Percentiles rank a stretch among this genome's conserved stretches.
phyloP scores from a whole-genome alignment of 2,329 filamentous ascomycete species.

The Fusarium acutatum region DNA sequence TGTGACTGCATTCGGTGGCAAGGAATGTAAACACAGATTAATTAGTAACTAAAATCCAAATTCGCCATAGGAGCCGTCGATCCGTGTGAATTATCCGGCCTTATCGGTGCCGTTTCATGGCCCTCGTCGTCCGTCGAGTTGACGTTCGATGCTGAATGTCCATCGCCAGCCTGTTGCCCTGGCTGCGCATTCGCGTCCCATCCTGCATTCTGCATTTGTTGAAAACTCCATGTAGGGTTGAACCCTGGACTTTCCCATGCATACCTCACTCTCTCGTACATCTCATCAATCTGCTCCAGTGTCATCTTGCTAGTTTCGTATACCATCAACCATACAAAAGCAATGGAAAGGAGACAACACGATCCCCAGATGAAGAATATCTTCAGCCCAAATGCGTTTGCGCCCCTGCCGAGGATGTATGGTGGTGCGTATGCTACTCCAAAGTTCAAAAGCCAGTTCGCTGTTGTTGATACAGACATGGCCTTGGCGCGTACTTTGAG shows the following conservation, averaged over 20 bases:
- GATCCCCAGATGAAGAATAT: conserved; percentile 86
- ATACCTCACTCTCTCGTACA: conserved; percentile 75
- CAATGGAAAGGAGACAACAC: conserved; percentile 74
- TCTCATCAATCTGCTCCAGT: conserved; percentile 80
- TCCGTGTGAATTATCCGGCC: conserved; percentile 53
- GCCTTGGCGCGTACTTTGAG: conserved; percentile 76
- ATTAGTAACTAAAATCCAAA: conserved; percentile 70
- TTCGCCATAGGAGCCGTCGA: conserved; percentile 66
- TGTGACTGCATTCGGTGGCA: not conserved
- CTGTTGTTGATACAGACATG: conserved; percentile 78
- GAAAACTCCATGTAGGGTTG: conserved; percentile 74
- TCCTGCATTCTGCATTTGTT: conserved; percentile 69
- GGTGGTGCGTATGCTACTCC: conserved; percentile 86
- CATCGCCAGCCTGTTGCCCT: conserved; percentile 35
- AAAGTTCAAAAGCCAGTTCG: conserved; percentile 83
- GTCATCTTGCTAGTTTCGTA: conserved; percentile 81
- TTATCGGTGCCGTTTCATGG: not conserved
- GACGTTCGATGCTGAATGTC: conserved; percentile 19
- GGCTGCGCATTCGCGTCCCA: conserved; percentile 64
- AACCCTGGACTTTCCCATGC: conserved; percentile 76
- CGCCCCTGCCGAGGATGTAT: conserved; percentile 73
- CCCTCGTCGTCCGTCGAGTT: conserved; percentile 13
- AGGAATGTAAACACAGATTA: not conserved
- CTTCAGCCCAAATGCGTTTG: conserved; percentile 74
- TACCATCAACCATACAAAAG: conserved; percentile 79